Evolutionary conservation across 371 early-diverging fungal species (phyloP).

Genomic region (Lichtheimia hyalospora): DNA sequence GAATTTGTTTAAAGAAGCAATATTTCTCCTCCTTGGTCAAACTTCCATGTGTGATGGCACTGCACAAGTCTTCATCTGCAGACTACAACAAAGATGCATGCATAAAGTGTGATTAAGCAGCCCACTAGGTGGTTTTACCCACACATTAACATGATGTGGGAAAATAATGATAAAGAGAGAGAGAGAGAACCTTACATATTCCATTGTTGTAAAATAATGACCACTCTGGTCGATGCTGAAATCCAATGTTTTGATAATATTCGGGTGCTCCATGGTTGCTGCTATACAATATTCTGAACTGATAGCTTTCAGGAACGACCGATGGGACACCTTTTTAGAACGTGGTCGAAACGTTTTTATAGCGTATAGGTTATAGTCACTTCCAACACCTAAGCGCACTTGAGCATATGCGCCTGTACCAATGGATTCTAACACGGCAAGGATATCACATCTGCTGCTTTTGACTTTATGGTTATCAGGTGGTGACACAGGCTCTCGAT

Average conservation of each 20-base stretch:
- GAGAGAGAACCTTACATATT: slow-evolving; percentile 52
- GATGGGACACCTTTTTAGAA: slow-evolving; percentile 79
- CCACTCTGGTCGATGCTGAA: slow-evolving; percentile 78
- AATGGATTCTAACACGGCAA: slow-evolving; percentile 1
- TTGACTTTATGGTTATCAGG: neutral
- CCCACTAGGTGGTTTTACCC: too few relatives aligned
- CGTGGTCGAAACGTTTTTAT: slow-evolving; percentile 92
- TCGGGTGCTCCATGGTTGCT: slow-evolving; percentile 82
- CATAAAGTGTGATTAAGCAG: neutral
- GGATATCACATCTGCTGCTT: too few relatives aligned
- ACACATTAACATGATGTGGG: neutral
- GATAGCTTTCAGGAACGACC: slow-evolving; percentile 89
- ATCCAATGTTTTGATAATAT: slow-evolving; percentile 91
- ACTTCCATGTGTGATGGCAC: slow-evolving; percentile 27
- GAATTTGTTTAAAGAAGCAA: slow-evolving; percentile 75
- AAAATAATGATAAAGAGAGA: neutral
- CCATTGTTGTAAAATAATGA: slow-evolving; percentile 95
- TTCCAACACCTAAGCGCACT: slow-evolving; percentile 3
- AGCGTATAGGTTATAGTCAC: slow-evolving; percentile 39
- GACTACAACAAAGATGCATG: slow-evolving; percentile 21
- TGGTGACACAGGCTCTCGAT: neutral
- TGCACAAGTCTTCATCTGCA: slow-evolving; percentile 51
- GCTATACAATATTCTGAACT: slow-evolving; percentile 91
- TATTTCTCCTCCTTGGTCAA: slow-evolving; percentile 34
- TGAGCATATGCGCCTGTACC: slow-evolving; percentile 14